Evolutionary conservation across 352 stramenopile species (phyloP), one percentile per base, ranked within the genome.

Genomic region (Stephanocyclus meneghinianus): DNA sequence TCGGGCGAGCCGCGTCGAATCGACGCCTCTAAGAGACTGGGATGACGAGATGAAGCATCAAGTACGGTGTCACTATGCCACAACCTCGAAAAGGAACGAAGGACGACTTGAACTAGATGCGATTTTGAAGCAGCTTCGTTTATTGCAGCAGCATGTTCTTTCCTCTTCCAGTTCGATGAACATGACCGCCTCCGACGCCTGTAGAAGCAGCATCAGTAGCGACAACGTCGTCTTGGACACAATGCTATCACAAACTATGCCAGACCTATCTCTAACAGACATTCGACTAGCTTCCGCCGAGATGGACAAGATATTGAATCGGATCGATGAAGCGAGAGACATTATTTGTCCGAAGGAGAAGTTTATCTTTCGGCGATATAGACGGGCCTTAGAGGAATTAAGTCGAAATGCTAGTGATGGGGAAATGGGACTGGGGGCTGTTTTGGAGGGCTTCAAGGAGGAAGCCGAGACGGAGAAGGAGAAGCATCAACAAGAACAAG

Each of bases 301-400:
- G 44, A 78, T 83, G 16, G 44, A 77, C 21, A 50, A 53, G 18
- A 74, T 83, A 56, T 53, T 78, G 45, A 78, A 83, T 55, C 11
- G 21, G 2, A 66, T 78, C 7, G 78, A 85, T 63, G 60, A 76
- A 18, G 61, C 56, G 21, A 45, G 64, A 35, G 63, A 74, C 0
- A 72, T 75, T 47, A 80, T 86, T 59, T 80, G 30, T 74, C 79
- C 79, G 16, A 82, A 74, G 48, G 79, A 83, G 30, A 82, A 80
- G 47, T 86, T 86, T 70, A 51, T 82, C 15, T 86, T 86, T 67
- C 50, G 44, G 18, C 18, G 79, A 9, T 83, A 86, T 77, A 51
- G 74, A 16, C 40, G 18, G 35, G 68, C 69, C 2, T 80, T 86
- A 68, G 68, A 78, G 63, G 69, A 71, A 35, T 60, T 18, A n/a